phyloP scores from a whole-genome alignment of 331 rosid species.

The Pyracantha coccinea region DNA sequence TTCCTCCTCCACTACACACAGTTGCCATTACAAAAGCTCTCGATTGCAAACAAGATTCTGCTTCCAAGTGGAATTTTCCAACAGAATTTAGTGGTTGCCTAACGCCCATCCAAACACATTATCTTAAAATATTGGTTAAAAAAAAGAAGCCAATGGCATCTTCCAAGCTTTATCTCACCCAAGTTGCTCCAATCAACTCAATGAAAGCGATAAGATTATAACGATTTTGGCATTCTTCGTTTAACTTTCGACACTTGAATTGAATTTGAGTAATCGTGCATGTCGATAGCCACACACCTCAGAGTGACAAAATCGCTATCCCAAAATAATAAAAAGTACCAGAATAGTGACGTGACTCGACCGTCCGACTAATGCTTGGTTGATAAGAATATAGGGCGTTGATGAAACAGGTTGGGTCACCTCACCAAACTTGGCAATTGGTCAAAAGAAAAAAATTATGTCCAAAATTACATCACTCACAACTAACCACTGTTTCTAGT shows the following conservation, averaged over 20 bases:
- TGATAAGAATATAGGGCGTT: slow-evolving; percentile 12
- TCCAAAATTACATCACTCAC: slow-evolving; percentile 30
- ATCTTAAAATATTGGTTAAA: neutral
- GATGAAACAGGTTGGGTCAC: no score
- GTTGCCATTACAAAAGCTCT: slow-evolving; percentile 9
- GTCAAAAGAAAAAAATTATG: slow-evolving; percentile 13
- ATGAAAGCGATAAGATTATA: neutral
- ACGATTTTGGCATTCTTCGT: neutral
- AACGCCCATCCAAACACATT: neutral
- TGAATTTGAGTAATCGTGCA: no score
- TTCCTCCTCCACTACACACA: slow-evolving; percentile 16
- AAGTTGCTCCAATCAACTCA: slow-evolving; percentile 7
- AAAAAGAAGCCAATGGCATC: neutral
- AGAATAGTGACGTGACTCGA: neutral
- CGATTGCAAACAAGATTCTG: slow-evolving; percentile 22
- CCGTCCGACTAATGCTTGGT: neutral
- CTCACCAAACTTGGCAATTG: slow-evolving; percentile 9
- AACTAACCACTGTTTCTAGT: slow-evolving; percentile 13
- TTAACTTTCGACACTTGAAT: no score
- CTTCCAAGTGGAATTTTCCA: slow-evolving; percentile 16
- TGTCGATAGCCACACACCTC: neutral
- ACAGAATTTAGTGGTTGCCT: neutral
- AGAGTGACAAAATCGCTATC: no score
- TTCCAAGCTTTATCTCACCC: neutral
- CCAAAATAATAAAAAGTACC: neutral